Evolutionary conservation across 257 asterid genomes (phyloP), one percentile per base, ranked within the genome.

Genomic region (Nicotiana tomentosiformis): DNA sequence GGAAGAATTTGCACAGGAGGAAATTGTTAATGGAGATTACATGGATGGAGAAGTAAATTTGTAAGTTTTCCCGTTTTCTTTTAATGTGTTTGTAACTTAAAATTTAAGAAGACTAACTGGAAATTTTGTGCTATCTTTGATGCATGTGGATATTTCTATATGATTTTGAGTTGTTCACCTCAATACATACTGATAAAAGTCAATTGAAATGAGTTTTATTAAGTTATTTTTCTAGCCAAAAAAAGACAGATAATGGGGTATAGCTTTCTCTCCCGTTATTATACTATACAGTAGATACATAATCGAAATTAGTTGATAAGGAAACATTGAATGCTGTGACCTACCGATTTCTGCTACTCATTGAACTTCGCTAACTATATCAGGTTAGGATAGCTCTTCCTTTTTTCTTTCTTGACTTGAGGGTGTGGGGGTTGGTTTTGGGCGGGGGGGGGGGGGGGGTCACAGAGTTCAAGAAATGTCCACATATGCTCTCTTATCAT

Each of bases 1-100:
- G 60, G 98, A 93, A 86, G 99, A 94, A 87, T 92, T 94, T 88
- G 99, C 87, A 51, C 77, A 89, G 91, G 92, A 93, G 88, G 95
- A 90, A 88, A 85, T 88, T 78, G 77, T 67, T 69, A 86, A 88
- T 5, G 90, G 87, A 76, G 83, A 87, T 57, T 68, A 81, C 85
- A 46, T 80, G 83, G 88, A 88, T 51, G 66, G 85, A 29, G 92
- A 87, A 86, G 92, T 88, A 83, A 93, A 77, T 79, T 86, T 95
- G 99, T 95, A 82, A 91, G 93, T 86, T 32, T 8, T 57, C 29
- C 30, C 4, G 8, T 33, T 9, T 17, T 43, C 32, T 37, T 82
- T 57, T 1, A 81, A 17, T 57, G 67, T 33, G 20, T 32, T 81
- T 53, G 6, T 46, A 72, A 46, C 78, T 72, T 39, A 39, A 39